A percentile compares a stretch with the other conserved stretches of the same genome.
Conservation (phyloP, 2,329 filamentous ascomycete species). For the Cladobotryum mycophilum region DNA sequence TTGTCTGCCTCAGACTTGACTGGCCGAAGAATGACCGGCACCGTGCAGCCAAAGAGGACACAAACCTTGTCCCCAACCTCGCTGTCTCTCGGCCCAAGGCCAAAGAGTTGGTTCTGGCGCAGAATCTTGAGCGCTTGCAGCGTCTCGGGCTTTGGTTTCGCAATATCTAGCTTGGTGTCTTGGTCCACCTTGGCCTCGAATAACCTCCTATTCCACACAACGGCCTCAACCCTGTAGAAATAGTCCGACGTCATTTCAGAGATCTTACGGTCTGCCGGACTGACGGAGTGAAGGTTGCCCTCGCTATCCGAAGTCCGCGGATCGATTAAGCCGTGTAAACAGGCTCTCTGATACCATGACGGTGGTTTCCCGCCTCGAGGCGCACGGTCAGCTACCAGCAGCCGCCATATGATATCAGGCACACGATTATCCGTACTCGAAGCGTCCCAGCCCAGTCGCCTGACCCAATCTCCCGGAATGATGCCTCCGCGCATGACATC, state of each 20-base stretch:
- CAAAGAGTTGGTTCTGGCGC: neutral
- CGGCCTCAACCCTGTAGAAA: neutral
- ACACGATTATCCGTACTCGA: neutral
- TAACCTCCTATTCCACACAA: conserved; percentile 1
- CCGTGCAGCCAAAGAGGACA: conserved; percentile 11
- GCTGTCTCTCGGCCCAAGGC: neutral
- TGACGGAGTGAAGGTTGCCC: conserved; percentile 1
- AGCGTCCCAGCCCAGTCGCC: neutral
- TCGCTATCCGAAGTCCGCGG: neutral
- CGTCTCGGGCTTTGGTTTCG: neutral
- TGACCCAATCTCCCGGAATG: conserved; percentile 1
- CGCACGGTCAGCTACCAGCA: conserved; percentile 1
- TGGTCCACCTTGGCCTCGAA: neutral
- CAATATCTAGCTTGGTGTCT: neutral
- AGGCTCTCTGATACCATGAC: neutral
- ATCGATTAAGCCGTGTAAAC: neutral
- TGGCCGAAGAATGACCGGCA: conserved; percentile 9
- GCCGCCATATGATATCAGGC: conserved; percentile 1
- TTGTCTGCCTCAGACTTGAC: neutral
- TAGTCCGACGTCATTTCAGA: conserved; percentile 1
- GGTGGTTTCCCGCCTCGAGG: neutral
- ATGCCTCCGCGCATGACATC: conserved; percentile 4
- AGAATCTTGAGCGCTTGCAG: neutral
- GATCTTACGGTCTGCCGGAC: neutral
- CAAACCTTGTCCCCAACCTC: conserved; percentile 7